Base-by-base conservation (phyloP, 345 rosid genomes). In the Luvunga scandens region DNA sequence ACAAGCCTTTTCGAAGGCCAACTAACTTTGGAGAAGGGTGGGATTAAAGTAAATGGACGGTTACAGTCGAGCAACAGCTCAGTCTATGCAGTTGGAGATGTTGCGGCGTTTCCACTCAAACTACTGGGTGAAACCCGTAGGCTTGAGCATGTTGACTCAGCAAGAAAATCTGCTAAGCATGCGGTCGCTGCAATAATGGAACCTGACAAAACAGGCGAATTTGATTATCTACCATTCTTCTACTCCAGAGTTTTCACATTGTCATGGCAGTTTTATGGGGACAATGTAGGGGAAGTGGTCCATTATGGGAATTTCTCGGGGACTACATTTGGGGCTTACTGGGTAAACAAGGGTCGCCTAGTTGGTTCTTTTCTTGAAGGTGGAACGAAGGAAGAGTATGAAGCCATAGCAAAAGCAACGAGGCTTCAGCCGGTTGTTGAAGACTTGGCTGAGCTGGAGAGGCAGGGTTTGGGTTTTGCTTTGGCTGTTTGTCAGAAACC, bases 251-350 rank as follows among this genome's bases (percentile, higher is more conserved):
- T 93, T 77, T 94, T 96, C 59, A 76, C 95, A 56, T 81, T 94
- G 72, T 96, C 97, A 2, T 96, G 98, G 97, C 98, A 94, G 77
- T 94, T 91, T 66, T 96, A 94, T n/a, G 98, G 98, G 56, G 98
- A 96, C 87, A 90, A 85, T 60, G 82, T 57, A 9, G 98, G 98
- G 39, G 97, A 94, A 84, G 92, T 82, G 28, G 87, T 96, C 69
- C 97, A 96, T 86, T 96, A 87, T 69, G 99, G 98, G 24, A 94
- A 96, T 80, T 92, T 83, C 84, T 80, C 86, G 0, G 97, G 97
- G 18, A 85, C 69, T 31, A 85, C 90, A 5, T 84, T 96, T 68
- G 99, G 98, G 27, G 99, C 97, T 0, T 96, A 94, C 75, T 94
- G 99, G 99, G 80, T 94, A 39, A 92, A 76, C 82, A 90, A 90